Conservation (phyloP, 2,329 filamentous ascomycete species). For the Cadophora gregata region DNA sequence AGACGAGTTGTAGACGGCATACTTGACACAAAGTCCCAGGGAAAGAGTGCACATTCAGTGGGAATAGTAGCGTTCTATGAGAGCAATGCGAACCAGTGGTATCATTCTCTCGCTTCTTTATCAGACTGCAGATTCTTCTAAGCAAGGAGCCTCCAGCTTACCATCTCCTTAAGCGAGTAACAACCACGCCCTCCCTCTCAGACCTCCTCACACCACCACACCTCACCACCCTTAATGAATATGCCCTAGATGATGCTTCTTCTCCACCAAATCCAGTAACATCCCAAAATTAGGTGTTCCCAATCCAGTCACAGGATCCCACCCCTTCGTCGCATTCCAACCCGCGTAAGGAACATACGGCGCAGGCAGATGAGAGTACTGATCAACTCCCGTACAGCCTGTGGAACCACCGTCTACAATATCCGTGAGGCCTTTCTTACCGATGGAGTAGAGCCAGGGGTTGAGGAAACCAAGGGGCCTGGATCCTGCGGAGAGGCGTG, state of each 20-base stretch:
- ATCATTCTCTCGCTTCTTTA: neutral
- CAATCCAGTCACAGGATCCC: constrained; percentile 55
- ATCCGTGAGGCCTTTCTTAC: constrained; percentile 56
- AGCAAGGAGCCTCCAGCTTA: neutral
- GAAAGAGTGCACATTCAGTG: neutral
- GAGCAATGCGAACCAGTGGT: no score
- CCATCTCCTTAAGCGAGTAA: neutral
- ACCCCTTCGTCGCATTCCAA: constrained; percentile 51
- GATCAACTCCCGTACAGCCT: constrained; percentile 44
- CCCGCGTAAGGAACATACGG: constrained; percentile 45
- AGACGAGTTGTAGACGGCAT: no score
- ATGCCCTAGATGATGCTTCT: neutral
- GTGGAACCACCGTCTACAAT: constrained; percentile 47
- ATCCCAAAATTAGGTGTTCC: constrained; percentile 54
- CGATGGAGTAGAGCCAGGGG: constrained; percentile 61
- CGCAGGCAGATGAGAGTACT: constrained; percentile 28
- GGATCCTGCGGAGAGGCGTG: constrained; percentile 56
- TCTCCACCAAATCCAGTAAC: constrained; percentile 41
- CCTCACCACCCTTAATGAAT: neutral
- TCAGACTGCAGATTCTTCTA: neutral
- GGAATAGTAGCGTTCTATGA: neutral
- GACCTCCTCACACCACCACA: neutral
- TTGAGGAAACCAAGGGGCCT: constrained; percentile 60
- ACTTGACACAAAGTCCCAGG: no score
- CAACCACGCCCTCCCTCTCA: neutral